Base-by-base conservation (phyloP, 306 rosid genomes). In the apple (Malus domestica) region DNA sequence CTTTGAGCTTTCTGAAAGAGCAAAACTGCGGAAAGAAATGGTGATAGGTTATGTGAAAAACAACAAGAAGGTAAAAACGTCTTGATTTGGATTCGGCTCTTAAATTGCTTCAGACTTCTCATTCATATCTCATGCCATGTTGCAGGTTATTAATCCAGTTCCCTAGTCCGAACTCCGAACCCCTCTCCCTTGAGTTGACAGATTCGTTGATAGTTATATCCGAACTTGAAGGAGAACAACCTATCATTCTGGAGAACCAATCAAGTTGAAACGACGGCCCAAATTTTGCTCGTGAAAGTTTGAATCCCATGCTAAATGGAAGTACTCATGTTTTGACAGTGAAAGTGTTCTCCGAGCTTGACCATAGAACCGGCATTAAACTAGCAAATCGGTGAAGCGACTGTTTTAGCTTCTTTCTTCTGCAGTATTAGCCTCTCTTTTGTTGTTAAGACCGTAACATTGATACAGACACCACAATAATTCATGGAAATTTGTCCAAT, bases 151-250 rank as follows among this genome's bases (percentile, higher is more conserved):
- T 76, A 92, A 95, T 69, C 99, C 99, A 51, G 71, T 84, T 85
- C 91, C 92, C 54, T 90, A 90, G 90, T 79, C 88, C n/a, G n/a
- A n/a, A n/a, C n/a, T n/a, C n/a, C n/a, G n/a, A n/a, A n/a, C n/a
- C n/a, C n/a, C n/a, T n/a, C 96, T 88, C 89, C 79, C 93, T 95
- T 71, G 86, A 86, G 79, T 55, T 83, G 85, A 88, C 91, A 4
- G 97, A 95, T 72, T 90, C 92, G 5, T 81, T 92, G 83, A 92
- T 95, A 38, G 99, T 95, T 73, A 89, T 95, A 81, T 95, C 99
- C 30, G 97, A 95, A 84, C 90, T 91, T 55, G 97, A 95, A 86
- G 97, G 93, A 82, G 97, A 91, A 80, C 97, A 89, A 40, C 93
- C 97, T 13, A 76, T 89, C 45, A 4, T 81, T 27, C 8, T 83